Conservation (phyloP, 495 filamentous ascomycete genomes). For the Echria macrotheca region DNA sequence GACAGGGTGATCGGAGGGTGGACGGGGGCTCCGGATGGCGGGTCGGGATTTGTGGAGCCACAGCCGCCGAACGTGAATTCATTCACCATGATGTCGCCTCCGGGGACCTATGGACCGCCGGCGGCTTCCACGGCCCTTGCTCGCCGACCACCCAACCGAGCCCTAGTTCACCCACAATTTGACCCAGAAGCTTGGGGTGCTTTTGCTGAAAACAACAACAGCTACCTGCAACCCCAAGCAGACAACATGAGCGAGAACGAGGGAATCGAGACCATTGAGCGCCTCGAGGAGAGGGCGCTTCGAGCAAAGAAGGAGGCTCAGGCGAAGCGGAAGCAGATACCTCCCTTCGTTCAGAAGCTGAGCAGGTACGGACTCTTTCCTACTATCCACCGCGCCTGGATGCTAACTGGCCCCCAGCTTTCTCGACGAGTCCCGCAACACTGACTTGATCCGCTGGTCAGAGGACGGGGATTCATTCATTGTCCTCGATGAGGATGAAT, state of each 20-base stretch:
- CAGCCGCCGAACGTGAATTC: slow-evolving; percentile 28
- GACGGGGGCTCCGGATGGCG: too few species aligned
- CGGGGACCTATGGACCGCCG: slow-evolving; percentile 32
- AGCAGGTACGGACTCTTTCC: slow-evolving; percentile 95
- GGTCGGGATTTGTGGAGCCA: slow-evolving; percentile 33
- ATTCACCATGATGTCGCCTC: slow-evolving; percentile 43
- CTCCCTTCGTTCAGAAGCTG: slow-evolving; percentile 96
- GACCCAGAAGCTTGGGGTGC: slow-evolving; percentile 42
- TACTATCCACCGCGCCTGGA: too few species aligned
- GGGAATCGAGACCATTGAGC: slow-evolving; percentile 65
- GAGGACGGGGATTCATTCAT: slow-evolving; percentile 94
- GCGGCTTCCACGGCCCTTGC: slow-evolving; percentile 59
- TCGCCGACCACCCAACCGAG: slow-evolving; percentile 58
- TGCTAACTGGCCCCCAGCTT: too few species aligned
- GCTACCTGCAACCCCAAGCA: slow-evolving; percentile 28
- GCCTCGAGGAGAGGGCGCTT: slow-evolving; percentile 68
- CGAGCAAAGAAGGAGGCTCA: slow-evolving; percentile 77
- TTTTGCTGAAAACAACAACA: slow-evolving; percentile 43
- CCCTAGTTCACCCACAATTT: slow-evolving; percentile 49
- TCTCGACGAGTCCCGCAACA: slow-evolving; percentile 84
- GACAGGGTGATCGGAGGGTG: too few species aligned
- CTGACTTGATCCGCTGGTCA: slow-evolving; percentile 94
- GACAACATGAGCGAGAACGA: slow-evolving; percentile 53
- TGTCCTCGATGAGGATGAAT: slow-evolving; percentile 96
- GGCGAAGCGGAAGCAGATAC: slow-evolving; percentile 86